Conservation (phyloP, 2,329 filamentous ascomycete species). For the Lachnellula subtilissima region DNA sequence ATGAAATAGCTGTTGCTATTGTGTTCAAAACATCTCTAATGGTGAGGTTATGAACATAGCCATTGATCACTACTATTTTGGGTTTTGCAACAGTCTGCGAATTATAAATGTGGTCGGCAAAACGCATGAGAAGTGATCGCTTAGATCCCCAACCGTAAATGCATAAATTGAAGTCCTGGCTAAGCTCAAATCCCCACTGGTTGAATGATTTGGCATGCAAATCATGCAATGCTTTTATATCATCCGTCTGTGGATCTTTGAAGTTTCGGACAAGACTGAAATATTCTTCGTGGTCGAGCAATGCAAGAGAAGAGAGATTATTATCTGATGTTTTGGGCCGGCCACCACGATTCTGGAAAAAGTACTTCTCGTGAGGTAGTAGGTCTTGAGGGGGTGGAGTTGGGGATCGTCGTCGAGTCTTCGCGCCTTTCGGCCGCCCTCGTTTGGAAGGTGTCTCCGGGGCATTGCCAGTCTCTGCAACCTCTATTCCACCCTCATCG, state of each 20-base stretch:
- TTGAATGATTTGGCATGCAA: slow-evolving; percentile 78
- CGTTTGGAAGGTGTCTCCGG: slow-evolving; percentile 50
- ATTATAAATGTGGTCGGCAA: slow-evolving; percentile 66
- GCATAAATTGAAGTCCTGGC: slow-evolving; percentile 82
- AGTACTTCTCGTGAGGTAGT: slow-evolving; percentile 86
- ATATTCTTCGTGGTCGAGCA: slow-evolving; percentile 90
- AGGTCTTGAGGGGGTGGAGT: slow-evolving; percentile 70
- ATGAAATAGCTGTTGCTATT: slow-evolving; percentile 58
- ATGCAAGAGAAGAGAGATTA: slow-evolving; percentile 65
- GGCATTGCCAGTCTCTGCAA: slow-evolving; percentile 30
- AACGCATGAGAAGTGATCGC: slow-evolving; percentile 64
- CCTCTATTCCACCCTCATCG: slow-evolving; percentile 35
- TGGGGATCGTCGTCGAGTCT: slow-evolving; percentile 49
- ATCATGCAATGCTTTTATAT: slow-evolving; percentile 66
- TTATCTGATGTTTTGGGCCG: slow-evolving; percentile 81
- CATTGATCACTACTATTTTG: slow-evolving; percentile 80
- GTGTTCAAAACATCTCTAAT: slow-evolving; percentile 66
- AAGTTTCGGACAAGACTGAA: slow-evolving; percentile 61
- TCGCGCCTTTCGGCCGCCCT: slow-evolving; percentile 42
- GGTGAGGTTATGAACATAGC: slow-evolving; percentile 64
- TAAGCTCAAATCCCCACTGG: slow-evolving; percentile 89
- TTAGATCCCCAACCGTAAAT: slow-evolving; percentile 94
- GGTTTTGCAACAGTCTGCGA: slow-evolving; percentile 28
- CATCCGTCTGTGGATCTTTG: slow-evolving; percentile 63
- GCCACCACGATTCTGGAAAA: slow-evolving; percentile 83